Evolutionary conservation across 2,329 filamentous ascomycete species (phyloP).

Genomic region (Sporothrix brasiliensis): DNA sequence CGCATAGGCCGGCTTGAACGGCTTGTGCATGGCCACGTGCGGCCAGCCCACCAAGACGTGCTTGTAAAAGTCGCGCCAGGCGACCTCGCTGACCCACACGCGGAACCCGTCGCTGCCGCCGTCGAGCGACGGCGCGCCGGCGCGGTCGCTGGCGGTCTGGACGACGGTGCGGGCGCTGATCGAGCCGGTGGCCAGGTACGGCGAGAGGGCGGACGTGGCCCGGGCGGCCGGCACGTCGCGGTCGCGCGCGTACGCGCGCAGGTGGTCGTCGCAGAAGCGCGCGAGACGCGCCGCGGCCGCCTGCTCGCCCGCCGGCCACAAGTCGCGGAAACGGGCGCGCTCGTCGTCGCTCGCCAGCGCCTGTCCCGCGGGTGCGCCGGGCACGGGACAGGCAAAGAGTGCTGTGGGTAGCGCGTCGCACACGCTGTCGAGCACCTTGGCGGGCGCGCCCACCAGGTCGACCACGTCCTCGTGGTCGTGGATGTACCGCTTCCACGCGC

Average conservation of each 20-base stretch:
- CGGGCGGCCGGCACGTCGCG: constrained; percentile 68
- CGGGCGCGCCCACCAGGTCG: constrained; percentile 61
- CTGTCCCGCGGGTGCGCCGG: constrained; percentile 66
- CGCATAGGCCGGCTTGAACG: constrained; percentile 78
- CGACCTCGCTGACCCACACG: constrained; percentile 79
- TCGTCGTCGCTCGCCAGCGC: constrained; percentile 60
- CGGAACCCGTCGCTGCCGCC: constrained; percentile 66
- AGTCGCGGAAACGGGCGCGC: constrained; percentile 54
- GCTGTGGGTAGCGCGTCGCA: constrained; percentile 50
- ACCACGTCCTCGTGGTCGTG: constrained; percentile 70
- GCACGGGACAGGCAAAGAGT: constrained; percentile 65
- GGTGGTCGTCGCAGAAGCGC: constrained; percentile 62
- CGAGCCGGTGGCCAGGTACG: constrained; percentile 69
- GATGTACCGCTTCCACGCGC: constrained; percentile 72
- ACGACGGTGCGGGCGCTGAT: constrained; percentile 69
- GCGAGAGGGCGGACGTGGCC: constrained; percentile 69
- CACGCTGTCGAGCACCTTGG: constrained; percentile 53
- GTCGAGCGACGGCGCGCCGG: constrained; percentile 67
- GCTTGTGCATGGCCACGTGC: constrained; percentile 70
- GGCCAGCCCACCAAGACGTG: constrained; percentile 86
- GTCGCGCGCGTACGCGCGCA: constrained; percentile 36
- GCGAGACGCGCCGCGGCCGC: constrained; percentile 66
- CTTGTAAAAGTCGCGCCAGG: constrained; percentile 87
- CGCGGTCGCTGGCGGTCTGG: constrained; percentile 59
- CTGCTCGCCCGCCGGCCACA: constrained; percentile 61